Conservation (phyloP, 2,329 filamentous ascomycete genomes). For the Camptophora hylomeconis region DNA sequence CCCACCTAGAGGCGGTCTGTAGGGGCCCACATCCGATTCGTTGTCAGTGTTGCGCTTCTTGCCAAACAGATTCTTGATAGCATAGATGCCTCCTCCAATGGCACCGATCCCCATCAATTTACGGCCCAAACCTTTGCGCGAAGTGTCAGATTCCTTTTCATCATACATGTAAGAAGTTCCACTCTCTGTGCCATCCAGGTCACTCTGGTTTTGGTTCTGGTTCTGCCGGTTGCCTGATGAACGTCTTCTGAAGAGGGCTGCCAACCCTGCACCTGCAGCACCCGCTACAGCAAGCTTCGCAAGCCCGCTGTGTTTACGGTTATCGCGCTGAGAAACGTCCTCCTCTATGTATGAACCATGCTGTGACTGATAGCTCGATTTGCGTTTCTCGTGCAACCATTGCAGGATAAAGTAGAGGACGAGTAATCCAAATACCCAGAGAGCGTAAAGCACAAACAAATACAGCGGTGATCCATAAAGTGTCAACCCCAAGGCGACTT, state of each 20-base stretch:
- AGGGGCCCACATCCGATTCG: conserved; percentile 39
- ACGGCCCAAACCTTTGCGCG: conserved; percentile 45
- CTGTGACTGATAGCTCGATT: conserved; percentile 39
- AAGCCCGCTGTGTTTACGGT: conserved; percentile 28
- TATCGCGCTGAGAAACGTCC: conserved; percentile 29
- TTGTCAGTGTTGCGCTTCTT: conserved; percentile 40
- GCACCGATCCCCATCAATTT: conserved; percentile 49
- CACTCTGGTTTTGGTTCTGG: conserved; percentile 29
- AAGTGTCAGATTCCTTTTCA: conserved; percentile 51
- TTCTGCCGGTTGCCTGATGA: conserved; percentile 23
- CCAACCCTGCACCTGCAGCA: conserved; percentile 44
- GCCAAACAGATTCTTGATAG: conserved; percentile 47
- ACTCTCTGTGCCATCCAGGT: conserved; percentile 23
- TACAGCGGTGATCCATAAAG: conserved; percentile 81
- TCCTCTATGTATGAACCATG: conserved; percentile 42
- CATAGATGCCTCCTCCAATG: conserved; percentile 47
- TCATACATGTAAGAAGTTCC: conserved; percentile 42
- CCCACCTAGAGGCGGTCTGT: conserved; percentile 37
- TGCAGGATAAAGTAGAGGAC: conserved; percentile 68
- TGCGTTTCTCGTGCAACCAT: conserved; percentile 49
- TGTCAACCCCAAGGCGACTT: conserved; percentile 78
- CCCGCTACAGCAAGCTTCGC: conserved; percentile 41
- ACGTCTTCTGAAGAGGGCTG: conserved; percentile 32
- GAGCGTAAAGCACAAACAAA: conserved; percentile 71
- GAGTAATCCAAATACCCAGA: conserved; percentile 64